A percentile compares a stretch with the other conserved stretches of the same genome.
phyloP scores from a whole-genome alignment of 176 grass and related monocot species.

The Oryza officinalis region DNA sequence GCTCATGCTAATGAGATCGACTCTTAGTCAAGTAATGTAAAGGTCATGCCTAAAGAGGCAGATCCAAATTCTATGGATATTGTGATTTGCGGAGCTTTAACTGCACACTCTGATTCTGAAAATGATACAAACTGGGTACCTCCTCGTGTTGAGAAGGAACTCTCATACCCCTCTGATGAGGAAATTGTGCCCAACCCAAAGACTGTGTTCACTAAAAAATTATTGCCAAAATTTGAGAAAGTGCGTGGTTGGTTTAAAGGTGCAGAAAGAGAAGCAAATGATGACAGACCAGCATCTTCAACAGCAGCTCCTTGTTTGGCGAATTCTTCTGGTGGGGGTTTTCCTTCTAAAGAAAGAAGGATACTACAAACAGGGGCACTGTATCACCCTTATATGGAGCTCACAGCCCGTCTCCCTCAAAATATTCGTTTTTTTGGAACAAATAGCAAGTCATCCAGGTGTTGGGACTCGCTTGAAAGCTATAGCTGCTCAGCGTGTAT shows the following conservation, averaged over 20 bases:
- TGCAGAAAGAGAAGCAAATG: not conserved
- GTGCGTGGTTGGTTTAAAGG: not conserved
- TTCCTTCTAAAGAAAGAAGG: not conserved
- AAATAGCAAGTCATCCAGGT: too few relatives aligned
- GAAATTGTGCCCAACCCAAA: not conserved
- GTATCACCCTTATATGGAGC: too few relatives aligned
- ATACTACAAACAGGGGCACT: not conserved
- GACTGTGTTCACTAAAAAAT: not conserved
- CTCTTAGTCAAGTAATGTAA: too few relatives aligned
- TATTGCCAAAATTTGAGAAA: not conserved
- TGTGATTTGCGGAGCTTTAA: not conserved
- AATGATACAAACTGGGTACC: not conserved
- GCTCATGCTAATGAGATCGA: not conserved
- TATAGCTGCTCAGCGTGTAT: too few relatives aligned
- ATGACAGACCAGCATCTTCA: not conserved
- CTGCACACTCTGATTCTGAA: not conserved
- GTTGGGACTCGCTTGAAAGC: too few relatives aligned
- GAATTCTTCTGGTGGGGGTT: too few relatives aligned
- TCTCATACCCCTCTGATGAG: conserved; percentile 7
- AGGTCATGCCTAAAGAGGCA: too few relatives aligned
- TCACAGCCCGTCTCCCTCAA: too few relatives aligned
- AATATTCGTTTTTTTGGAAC: too few relatives aligned
- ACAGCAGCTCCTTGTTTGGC: not conserved
- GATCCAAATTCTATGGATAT: not conserved
- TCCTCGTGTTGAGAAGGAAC: not conserved